Base-by-base conservation (phyloP, 139 green algal species). In the Chlamydomonas schloesseri region DNA sequence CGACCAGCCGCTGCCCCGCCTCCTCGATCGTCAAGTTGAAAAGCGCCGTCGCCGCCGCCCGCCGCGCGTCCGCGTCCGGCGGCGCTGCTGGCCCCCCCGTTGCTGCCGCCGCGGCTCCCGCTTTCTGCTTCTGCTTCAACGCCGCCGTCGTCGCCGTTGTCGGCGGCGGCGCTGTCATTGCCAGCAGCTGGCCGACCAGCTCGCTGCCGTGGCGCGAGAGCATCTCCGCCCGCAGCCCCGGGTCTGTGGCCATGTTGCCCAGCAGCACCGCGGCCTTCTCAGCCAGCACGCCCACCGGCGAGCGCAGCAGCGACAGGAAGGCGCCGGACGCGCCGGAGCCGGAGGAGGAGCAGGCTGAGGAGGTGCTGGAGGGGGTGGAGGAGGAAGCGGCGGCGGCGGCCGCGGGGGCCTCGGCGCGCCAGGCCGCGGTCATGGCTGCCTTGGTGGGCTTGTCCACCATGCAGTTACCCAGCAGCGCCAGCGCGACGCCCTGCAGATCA, bases 401-500 rank as follows among this genome's bases (percentile, higher is more conserved):
- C 34, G 34, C 20, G 29, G 31, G 5, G 42, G 64, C 31, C n/a
- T 64, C 47, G 10, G 31, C 18, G 57, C 64, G n/a, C 80, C 80
- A 86, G 42, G 37, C 67, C 0, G 67, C 47, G 1, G 65, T 47
- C 81, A 91, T 91, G 31, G 81, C 89, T 2, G 62, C 62, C 62
- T 87, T 89, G 74, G 47, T 58, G 33, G 71, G 36, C 37, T 70
- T 75, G 53, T 93, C 90, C 71, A 92, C 69, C 71, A 87, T 84
- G 76, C 84, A 89, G 88, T 94, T 94, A 79, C 82, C 70, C 29
- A 94, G 89, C 85, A 92, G 69, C 36, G 84, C 70, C 69, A 94
- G 71, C 0, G 60, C 87, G 34, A 83, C 53, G 6, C 74, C 80
- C 81, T 91, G 86, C 8, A 50, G 42, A n/a, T n/a, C n/a, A n/a